Evolutionary conservation across 23 red algal genomes (phyloP), one percentile per base, ranked within the genome.

Genomic region (Porphyridium purpureum): DNA sequence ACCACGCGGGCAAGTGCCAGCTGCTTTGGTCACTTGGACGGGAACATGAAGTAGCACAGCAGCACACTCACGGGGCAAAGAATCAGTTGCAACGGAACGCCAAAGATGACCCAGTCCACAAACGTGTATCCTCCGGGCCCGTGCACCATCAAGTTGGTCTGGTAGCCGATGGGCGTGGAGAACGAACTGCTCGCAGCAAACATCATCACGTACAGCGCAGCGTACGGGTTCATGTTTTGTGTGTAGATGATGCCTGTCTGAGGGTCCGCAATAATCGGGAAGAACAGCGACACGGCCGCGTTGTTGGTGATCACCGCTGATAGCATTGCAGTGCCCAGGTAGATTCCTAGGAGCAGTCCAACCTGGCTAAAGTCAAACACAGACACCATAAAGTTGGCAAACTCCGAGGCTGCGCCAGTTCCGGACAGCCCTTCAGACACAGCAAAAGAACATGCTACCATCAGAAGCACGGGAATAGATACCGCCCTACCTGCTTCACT

Each of bases 81-180:
- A 19, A 85, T 20, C 3, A 85, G 23, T 62, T 85, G 80, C 52
- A 85, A 29, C 2, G 80, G 80, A 3, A 85, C 50, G 40, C 80
- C 80, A 85, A 85, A 85, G 5, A 75, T 49, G 5, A 85, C 80
- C 80, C 80, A 85, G 49, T 85, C 84, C 35, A 66, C 65, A 49
- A 93, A 80, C 11, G 73, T 80, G 35, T 93, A 93, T 3, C 74
- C 74, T 7, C 73, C 84, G 8, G 84, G 73, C 29, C 84, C 84
- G 52, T 93, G 84, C 32, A 93, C 84, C 67, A 93, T 81, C 14
- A 93, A 68, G 62, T 93, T 93, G 24, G 84, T 93, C 11, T 81
- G 62, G 25, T 93, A 80, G 7, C 84, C 84, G 29, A 80, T 93
- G 25, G 74, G 84, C 7, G 74, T 72, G 14, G 74, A 81, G 34